These are phyloP conservation scores for Pachysandra terminalis DNA, from an alignment of 164 flowering plant species.

Conservation along the genomic window DNA sequence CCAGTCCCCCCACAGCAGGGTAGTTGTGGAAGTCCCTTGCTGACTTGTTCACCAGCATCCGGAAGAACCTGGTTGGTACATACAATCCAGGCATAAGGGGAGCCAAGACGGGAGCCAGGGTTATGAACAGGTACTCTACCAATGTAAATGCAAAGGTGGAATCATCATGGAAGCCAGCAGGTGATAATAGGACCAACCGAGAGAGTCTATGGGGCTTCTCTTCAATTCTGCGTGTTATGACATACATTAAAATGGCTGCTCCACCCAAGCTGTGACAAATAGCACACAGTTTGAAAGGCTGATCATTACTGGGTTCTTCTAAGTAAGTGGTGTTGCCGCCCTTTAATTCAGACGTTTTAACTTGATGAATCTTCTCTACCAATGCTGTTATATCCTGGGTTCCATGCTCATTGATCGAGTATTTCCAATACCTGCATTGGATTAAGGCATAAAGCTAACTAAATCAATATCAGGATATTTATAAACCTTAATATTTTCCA, in stretches of 20 bases:
- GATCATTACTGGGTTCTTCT: slow-evolving; percentile 49
- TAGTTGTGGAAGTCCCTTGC: slow-evolving; percentile 92
- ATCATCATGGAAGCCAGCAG: slow-evolving; percentile 96
- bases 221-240: slow-evolving; percentile 63
- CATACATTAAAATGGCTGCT: slow-evolving; percentile 85
- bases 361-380: slow-evolving; percentile 81
- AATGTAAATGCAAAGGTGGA: slow-evolving; percentile 50
- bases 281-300: slow-evolving; percentile 83
- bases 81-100: slow-evolving; percentile 77
- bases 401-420: slow-evolving; percentile 93
- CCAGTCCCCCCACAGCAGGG: slow-evolving; percentile 97
- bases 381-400: slow-evolving; percentile 88
- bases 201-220: slow-evolving; percentile 86
- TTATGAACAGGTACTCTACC: slow-evolving; percentile 41
- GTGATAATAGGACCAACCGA: slow-evolving; percentile 76
- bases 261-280: slow-evolving; percentile 95
- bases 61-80: slow-evolving; percentile 92
- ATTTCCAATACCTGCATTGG: slow-evolving; percentile 79
- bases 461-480: neutral
- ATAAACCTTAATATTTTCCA: too few species aligned
- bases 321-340: slow-evolving; percentile 27
- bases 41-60: slow-evolving; percentile 91
- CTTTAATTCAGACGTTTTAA: slow-evolving; percentile 70
- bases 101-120: slow-evolving; percentile 59
- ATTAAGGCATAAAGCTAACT: neutral